phyloP scores from a whole-genome alignment of 2,329 filamentous ascomycete genomes.

The Sporothrix pallida region DNA sequence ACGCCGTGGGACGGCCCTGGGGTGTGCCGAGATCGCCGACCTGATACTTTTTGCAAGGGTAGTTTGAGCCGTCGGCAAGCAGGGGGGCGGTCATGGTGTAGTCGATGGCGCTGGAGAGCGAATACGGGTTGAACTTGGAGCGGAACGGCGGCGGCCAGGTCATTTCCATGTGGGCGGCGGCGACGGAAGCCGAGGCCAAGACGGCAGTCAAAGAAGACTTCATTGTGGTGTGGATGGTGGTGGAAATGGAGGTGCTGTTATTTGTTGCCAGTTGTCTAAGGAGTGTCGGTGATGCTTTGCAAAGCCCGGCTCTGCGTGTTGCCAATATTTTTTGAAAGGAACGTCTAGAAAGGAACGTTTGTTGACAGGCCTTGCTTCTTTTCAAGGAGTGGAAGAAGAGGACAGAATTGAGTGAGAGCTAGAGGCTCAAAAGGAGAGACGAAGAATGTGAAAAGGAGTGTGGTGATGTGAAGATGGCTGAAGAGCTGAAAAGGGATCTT shows the following conservation, averaged over 20 bases:
- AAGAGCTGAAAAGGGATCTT: slow-evolving; percentile 24
- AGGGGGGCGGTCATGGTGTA: slow-evolving; percentile 76
- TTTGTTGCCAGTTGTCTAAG: neutral
- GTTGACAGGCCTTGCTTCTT: neutral
- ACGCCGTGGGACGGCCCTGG: slow-evolving; percentile 60
- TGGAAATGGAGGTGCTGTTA: neutral
- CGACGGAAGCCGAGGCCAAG: slow-evolving; percentile 47
- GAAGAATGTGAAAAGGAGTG: slow-evolving; percentile 16
- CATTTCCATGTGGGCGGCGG: slow-evolving; percentile 64
- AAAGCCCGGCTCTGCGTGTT: slow-evolving; percentile 27
- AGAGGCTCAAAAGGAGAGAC: neutral
- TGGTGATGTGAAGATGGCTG: slow-evolving; percentile 5
- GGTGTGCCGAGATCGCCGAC: slow-evolving; percentile 53
- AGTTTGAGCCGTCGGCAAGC: slow-evolving; percentile 64
- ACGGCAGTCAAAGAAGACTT: slow-evolving; percentile 23
- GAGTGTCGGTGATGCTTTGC: neutral
- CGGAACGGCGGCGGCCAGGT: slow-evolving; percentile 57
- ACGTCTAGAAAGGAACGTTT: neutral
- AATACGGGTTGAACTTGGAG: slow-evolving; percentile 59
- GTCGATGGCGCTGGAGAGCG: slow-evolving; percentile 57
- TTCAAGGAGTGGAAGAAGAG: slow-evolving; percentile 27
- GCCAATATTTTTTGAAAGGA: neutral
- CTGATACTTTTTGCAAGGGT: slow-evolving; percentile 74
- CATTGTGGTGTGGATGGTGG: slow-evolving; percentile 1
- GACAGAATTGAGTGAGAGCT: neutral